phyloP scores from a whole-genome alignment of 805 yeast species.

The Nematodospora valgi region DNA sequence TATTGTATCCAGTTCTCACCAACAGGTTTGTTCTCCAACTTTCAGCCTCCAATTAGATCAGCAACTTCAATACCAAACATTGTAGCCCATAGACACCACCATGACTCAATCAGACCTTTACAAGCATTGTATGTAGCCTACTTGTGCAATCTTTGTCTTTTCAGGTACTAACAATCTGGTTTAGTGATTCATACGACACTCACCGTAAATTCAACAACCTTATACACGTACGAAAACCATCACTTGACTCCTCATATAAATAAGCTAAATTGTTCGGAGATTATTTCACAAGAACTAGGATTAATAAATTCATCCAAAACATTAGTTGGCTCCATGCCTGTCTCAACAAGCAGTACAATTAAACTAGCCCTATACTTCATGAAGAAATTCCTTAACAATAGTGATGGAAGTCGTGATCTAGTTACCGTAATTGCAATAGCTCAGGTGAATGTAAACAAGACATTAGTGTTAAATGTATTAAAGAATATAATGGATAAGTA shows the following conservation, averaged over 20 bases:
- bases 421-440: conserved; percentile 51
- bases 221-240: conserved; percentile 54
- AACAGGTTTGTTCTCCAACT: too few relatives aligned
- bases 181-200: conserved; percentile 47
- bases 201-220: conserved; percentile 54
- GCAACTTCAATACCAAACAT: neutral
- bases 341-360: conserved; percentile 22
- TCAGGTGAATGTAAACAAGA: conserved; percentile 40
- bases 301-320: conserved; percentile 47
- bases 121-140: conserved; percentile 11
- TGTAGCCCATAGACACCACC: too few relatives aligned
- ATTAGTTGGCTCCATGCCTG: conserved; percentile 36
- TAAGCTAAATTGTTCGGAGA: conserved; percentile 49
- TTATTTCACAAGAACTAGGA: conserved; percentile 52
- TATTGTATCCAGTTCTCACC: too few relatives aligned
- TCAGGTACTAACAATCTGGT: too few relatives aligned
- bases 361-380: conserved; percentile 43
- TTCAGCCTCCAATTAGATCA: too few relatives aligned
- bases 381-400: conserved; percentile 40
- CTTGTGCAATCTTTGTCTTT: neutral
- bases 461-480: conserved; percentile 44
- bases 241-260: conserved; percentile 38
- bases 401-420: conserved; percentile 45
- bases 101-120: conserved; percentile 9
- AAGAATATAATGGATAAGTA: conserved; percentile 52